Base-by-base conservation (phyloP, 1,284 basidiomycete genomes). In the Ustilago crameri region DNA sequence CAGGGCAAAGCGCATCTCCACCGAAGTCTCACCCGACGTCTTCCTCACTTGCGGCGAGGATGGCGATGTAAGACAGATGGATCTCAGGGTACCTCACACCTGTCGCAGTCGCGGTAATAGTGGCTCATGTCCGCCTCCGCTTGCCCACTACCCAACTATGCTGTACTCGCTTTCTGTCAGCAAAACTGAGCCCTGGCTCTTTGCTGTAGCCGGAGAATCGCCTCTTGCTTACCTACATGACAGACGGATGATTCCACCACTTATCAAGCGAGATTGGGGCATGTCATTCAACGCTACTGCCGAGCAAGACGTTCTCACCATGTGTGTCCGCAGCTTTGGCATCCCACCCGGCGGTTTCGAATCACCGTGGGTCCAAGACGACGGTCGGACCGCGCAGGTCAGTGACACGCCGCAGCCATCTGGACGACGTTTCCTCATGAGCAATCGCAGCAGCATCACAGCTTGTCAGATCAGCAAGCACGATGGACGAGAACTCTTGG, bases 11-110 rank as follows among this genome's bases (percentile, higher is more conserved):
- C 86, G 91, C 41, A 90, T 96, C 59, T 88, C 91, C 5, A 91
- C 77, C 90, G 15, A 92, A 93, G 89, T 91, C 35, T 92, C 90
- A 63, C 90, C 93, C 0, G 89, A 92, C 81, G 81, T 90, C 38
- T 96, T 96, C 83, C 84, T 97, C 32, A 92, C 92, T 0, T 92
- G 93, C 14, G 88, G 89, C 18, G 93, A 93, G 86, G 91, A 91
- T 65, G 65, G 87, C 62, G 80, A 77, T n/a, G 79, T 82, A 41
- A 56, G 93, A 26, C 93, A 95, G 82, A 93, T 95, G 81, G 94
- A 96, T 82, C 84, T 96, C 23, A 87, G 94, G 42, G 87, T 86
- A 9, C 82, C 86, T 5, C 92, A 93, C 82, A 82, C 82, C 23
- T 93, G 65, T 26, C 58, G 65, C 24, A 61, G 50, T 52, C 65